Base-by-base conservation (phyloP, 1,284 basidiomycete genomes). In the Anthracocystis panici-leucophaei region DNA sequence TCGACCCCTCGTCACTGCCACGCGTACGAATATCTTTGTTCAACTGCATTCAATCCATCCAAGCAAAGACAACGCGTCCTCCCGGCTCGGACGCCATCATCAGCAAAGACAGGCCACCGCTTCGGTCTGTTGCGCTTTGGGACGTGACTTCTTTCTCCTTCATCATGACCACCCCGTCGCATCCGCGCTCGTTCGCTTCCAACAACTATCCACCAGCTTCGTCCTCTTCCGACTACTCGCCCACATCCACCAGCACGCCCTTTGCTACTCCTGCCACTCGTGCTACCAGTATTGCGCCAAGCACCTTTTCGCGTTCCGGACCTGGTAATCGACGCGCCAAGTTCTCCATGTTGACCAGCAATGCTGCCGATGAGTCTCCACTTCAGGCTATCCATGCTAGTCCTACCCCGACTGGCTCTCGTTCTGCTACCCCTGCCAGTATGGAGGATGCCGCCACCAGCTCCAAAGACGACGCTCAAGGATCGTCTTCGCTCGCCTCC, bases 281-380 rank as follows among this genome's bases (percentile, higher is more conserved):
- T 10, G 73, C 73, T 23, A 76, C 73, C 53, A 71, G 68, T 29
- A 56, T 76, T 38, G 65, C 73, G 40, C 73, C 73, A 23, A 71
- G 65, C 65, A 76, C 73, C 51, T 76, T 71, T 35, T 76, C 73
- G 33, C 60, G 73, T n/a, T 76, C 73, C n/a, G 73, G 68, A 16
- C 68, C 73, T 12, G 73, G 73, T 35, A 64, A 71, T 21, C 67
- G 73, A 65, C 67, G 73, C 57, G 68, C 73, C 44, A 76, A 76
- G 29, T 62, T 70, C 48, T 31, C 64, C 54, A 64, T 67, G 59
- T 46, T 74, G 20, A 49, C 55, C 45, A 68, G 60, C 68, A 56
- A 57, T 35, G 57, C 73, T 20, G 56, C 53, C 20, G 62, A 62
- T 35, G 46, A 52, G 16, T 61, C 73, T 31, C 61, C 38, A 14